phyloP scores from a whole-genome alignment of 768 basidiomycete genomes.

The Rhodotorula diobovata region DNA sequence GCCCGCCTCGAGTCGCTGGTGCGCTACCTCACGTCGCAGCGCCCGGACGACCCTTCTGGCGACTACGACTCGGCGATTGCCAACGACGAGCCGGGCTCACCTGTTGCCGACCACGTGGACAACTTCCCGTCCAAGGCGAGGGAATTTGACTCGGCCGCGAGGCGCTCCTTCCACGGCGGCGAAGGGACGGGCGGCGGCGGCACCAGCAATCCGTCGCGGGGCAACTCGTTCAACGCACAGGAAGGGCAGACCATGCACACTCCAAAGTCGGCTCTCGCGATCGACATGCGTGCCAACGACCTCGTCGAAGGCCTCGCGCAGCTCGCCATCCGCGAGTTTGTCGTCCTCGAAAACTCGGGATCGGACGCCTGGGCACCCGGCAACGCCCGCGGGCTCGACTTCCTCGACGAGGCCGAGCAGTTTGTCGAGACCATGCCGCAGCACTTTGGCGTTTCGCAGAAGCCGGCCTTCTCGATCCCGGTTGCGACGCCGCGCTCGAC shows the following conservation, averaged over 20 bases:
- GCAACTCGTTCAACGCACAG: neutral
- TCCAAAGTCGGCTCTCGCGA: slow-evolving; percentile 1
- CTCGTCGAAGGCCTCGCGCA: slow-evolving; percentile 34
- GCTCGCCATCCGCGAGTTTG: slow-evolving; percentile 35
- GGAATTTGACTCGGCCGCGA: neutral
- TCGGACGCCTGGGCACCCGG: slow-evolving; percentile 32
- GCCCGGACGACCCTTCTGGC: neutral
- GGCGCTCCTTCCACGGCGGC: neutral
- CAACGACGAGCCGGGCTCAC: neutral
- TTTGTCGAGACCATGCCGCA: slow-evolving; percentile 33
- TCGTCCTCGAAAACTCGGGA: slow-evolving; percentile 34
- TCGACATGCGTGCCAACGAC: slow-evolving; percentile 34
- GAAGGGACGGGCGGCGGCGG: no score
- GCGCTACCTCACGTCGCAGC: slow-evolving; percentile 33
- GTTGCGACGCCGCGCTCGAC: neutral
- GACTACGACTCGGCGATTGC: neutral
- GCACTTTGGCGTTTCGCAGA: slow-evolving; percentile 21
- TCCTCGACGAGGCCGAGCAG: slow-evolving; percentile 26
- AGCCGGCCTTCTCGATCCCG: slow-evolving; percentile 5
- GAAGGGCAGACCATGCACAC: neutral
- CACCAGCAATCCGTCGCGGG: neutral
- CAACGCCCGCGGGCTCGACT: slow-evolving; percentile 9
- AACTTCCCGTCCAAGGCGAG: slow-evolving; percentile 10
- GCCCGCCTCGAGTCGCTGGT: slow-evolving; percentile 36
- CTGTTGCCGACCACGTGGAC: neutral